phyloP scores from a whole-genome alignment of 305 asterid species.

The Ilex paraguariensis region DNA sequence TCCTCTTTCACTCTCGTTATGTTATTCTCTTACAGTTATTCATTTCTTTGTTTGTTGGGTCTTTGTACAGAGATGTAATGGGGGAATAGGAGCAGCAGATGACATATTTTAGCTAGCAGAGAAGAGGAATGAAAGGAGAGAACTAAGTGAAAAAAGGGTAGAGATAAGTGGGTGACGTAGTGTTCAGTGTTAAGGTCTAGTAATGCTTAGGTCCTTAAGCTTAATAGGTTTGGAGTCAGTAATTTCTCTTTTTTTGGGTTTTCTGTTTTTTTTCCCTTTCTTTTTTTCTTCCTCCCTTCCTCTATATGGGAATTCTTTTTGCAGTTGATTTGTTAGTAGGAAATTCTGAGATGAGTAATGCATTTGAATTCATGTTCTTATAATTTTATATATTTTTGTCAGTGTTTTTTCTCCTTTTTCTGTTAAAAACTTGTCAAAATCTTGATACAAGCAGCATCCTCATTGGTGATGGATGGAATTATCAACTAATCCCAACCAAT shows the following conservation, averaged over 20 bases:
- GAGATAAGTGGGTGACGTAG: constrained; percentile 28
- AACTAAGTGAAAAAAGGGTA: constrained; percentile 17
- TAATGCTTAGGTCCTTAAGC: constrained; percentile 29
- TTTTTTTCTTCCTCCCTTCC: constrained; percentile 11
- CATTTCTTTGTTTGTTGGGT: constrained; percentile 57
- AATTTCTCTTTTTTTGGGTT: constrained; percentile 19
- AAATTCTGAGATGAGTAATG: constrained; percentile 29
- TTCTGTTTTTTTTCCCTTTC: constrained; percentile 14
- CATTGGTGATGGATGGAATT: too few species aligned
- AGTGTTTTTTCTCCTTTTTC: too few species aligned
- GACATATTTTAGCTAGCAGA: constrained; percentile 33
- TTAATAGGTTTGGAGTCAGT: constrained; percentile 13
- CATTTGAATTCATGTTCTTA: constrained; percentile 6
- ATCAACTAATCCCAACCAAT: too few species aligned
- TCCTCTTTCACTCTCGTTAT: constrained; percentile 6
- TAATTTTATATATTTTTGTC: too few species aligned
- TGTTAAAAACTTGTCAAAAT: too few species aligned
- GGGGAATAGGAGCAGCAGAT: constrained; percentile 36
- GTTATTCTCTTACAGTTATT: constrained; percentile 25
- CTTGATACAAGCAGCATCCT: too few species aligned
- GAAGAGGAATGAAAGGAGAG: constrained; percentile 12
- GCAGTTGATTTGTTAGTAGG: constrained; percentile 58
- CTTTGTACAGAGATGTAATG: constrained; percentile 65
- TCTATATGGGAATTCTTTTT: constrained; percentile 49
- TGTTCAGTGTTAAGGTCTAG: constrained; percentile 33